A percentile compares a stretch with the other conserved stretches of the same genome.
phyloP scores from a whole-genome alignment of 1,139 yeast genomes.

The Yamadazyma oceani region DNA sequence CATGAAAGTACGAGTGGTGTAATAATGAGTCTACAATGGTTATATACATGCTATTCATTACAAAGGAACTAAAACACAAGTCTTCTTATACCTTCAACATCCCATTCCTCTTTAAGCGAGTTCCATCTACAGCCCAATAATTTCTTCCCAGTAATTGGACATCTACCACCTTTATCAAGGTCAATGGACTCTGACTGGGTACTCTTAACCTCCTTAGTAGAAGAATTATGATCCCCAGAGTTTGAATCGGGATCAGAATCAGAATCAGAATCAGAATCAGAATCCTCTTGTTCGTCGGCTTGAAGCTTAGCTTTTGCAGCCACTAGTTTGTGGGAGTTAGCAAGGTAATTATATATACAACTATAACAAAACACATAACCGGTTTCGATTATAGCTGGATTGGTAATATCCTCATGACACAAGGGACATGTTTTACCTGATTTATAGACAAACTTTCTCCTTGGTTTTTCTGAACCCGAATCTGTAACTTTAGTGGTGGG shows the following conservation, averaged over 20 bases:
- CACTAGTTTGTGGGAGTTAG: conserved; percentile 42
- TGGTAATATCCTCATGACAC: conserved; percentile 64
- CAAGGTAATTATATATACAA: conserved; percentile 71
- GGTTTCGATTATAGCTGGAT: conserved; percentile 88
- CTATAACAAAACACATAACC: conserved; percentile 90
- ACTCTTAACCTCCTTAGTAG: no score
- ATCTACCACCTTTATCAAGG: conserved; percentile 61
- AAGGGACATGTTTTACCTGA: conserved; percentile 60
- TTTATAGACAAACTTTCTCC: conserved; percentile 21
- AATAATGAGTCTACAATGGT: no score
- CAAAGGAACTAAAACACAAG: conserved; percentile 48
- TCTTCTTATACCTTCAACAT: conserved; percentile 71
- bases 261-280: no score
- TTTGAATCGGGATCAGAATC: no score
- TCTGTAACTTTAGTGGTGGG: conserved; percentile 5
- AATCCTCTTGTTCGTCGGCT: conserved; percentile 12
- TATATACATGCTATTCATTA: conserved; percentile 1
- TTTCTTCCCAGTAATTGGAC: conserved; percentile 80
- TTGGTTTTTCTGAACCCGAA: conserved; percentile 6
- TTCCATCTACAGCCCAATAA: conserved; percentile 74
- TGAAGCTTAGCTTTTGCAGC: conserved; percentile 19
- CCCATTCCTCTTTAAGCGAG: conserved; percentile 60
- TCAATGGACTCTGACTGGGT: conserved; percentile 20
- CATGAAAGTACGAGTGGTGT: no score
- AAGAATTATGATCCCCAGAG: no score